Percentiles rank a stretch among this genome's conserved stretches.
These are phyloP conservation scores for Lotus japonicus DNA, from an alignment of 306 rosid species.

Conservation along the genomic window DNA sequence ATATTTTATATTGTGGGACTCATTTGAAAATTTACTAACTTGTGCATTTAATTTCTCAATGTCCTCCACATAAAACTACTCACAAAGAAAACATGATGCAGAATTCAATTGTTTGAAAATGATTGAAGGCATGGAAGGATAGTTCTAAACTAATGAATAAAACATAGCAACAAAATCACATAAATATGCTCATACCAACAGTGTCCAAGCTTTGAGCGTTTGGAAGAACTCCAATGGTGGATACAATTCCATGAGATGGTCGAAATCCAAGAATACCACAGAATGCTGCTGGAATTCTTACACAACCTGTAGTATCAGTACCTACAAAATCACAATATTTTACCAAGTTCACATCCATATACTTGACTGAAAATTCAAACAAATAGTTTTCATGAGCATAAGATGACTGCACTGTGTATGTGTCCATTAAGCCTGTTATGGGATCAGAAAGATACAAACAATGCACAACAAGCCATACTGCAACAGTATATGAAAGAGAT, in stretches of 20 bases:
- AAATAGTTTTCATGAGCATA: background rate
- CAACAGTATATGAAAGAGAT: no score
- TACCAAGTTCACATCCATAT: background rate
- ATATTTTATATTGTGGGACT: background rate
- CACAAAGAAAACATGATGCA: background rate
- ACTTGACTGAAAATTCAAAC: background rate
- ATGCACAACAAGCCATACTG: no score
- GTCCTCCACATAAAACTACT: background rate
- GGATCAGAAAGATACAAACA: background rate
- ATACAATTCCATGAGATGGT: conserved; percentile 63
- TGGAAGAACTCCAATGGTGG: conserved; percentile 54
- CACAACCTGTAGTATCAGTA: conserved; percentile 68
- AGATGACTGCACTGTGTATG: background rate
- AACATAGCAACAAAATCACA: background rate
- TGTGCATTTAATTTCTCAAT: background rate
- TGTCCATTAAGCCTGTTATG: background rate
- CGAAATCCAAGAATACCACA: conserved; percentile 72
- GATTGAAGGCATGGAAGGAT: background rate
- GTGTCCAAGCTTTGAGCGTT: conserved; percentile 68
- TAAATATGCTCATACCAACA: conserved; percentile 50
- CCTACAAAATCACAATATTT: conserved; percentile 33
- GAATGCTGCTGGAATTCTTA: conserved; percentile 68
- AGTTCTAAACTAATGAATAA: background rate
- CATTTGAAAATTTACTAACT: background rate
- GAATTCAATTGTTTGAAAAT: background rate